Base-by-base conservation (phyloP, 1,139 yeast genomes). In the Saccharomyces hybrid region DNA sequence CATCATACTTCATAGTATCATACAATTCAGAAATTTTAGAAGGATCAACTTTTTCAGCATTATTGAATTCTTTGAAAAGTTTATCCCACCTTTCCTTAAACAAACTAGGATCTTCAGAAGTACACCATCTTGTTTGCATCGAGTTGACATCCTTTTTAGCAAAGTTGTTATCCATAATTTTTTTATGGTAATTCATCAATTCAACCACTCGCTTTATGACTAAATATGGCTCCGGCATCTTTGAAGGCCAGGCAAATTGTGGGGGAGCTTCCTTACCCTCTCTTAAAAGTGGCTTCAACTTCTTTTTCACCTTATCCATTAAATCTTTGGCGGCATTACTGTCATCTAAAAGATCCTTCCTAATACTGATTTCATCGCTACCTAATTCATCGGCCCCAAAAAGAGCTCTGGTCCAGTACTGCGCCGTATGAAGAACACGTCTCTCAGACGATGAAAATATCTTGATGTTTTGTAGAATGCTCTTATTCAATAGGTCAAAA, bases 191-290 rank as follows among this genome's bases (percentile, higher is more conserved):
- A 70, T 86, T 89, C 99, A 95, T 93, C 64, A 95, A 78, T 66
- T 90, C 97, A 51, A 95, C 96, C 32, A 95, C 99, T 59, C 97
- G 78, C 65, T 88, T 87, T 63, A 95, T 86, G 9, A 95, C 99
- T 52, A 85, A 82, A 70, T 89, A 91, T 0, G 99, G 99, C 68
- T 93, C 95, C 0, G 99, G 99, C 87, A 93, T 90, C 66, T 90
- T 89, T 14, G 95, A 89, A 1, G 99, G 99, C 99, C 99, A 95
- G 0, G 99, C 88, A 71, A 95, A 95, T 67, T 93, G 97, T 0
- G 96, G 90, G n/a, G 99, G 99, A 0, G 98, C 97, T 64, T 90
- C 96, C 56, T 91, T 88, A 2, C 99, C 99, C 71, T 91, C 93
- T 71, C 99, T 82, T 53, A 95, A 75, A 66, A 95, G 76, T 0